Conservation (phyloP, 441 rosid genomes). For the Adansonia rubrostipa region DNA sequence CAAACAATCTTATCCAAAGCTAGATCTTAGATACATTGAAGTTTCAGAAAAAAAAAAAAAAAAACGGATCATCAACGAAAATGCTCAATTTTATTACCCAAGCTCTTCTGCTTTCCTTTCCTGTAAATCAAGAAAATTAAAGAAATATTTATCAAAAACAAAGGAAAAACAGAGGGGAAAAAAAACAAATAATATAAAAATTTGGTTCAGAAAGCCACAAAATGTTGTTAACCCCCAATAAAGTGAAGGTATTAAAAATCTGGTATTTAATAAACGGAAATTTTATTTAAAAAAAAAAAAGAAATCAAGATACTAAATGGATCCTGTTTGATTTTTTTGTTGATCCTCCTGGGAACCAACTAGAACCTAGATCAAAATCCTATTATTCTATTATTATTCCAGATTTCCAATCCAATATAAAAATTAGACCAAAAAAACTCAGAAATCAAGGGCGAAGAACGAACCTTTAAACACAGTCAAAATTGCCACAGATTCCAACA, state of each 20-base stretch:
- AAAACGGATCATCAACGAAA: slow-evolving; percentile 25
- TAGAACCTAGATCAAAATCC: slow-evolving; percentile 27
- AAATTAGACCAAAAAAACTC: neutral
- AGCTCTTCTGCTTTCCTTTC: slow-evolving; percentile 19
- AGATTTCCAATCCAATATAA: neutral
- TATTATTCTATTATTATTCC: slow-evolving; percentile 8
- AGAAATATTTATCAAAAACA: slow-evolving; percentile 12
- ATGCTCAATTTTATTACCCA: slow-evolving; percentile 1
- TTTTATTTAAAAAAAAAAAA: neutral
- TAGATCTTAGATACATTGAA: slow-evolving; percentile 16
- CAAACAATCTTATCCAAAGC: neutral
- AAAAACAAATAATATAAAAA: neutral
- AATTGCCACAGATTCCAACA: neutral
- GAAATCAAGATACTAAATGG: neutral
- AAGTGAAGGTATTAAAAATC: neutral
- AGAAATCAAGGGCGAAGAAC: slow-evolving; percentile 25
- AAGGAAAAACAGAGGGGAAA: neutral
- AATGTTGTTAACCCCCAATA: neutral
- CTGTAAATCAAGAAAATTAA: slow-evolving; percentile 21
- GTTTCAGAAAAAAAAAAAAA: slow-evolving; percentile 17
- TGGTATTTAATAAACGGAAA: neutral
- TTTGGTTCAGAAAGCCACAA: slow-evolving; percentile 17
- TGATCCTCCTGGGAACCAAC: slow-evolving; percentile 29
- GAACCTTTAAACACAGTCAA: slow-evolving; percentile 41
- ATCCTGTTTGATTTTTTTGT: slow-evolving; percentile 21